These are phyloP conservation scores for Cryptococcus sp. DNA, from an alignment of 1,284 basidiomycete species.

Conservation along the genomic window DNA sequence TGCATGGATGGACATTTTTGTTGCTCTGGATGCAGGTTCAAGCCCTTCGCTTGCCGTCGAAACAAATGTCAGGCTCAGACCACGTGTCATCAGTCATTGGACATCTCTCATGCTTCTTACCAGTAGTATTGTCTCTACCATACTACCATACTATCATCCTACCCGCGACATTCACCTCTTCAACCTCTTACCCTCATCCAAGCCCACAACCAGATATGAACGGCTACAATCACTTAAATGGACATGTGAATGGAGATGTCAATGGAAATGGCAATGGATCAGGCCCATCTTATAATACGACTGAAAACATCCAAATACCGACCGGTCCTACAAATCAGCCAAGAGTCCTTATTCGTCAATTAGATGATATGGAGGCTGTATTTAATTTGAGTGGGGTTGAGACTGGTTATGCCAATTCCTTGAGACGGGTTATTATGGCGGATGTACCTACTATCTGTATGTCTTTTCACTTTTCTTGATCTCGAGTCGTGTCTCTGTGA, in stretches of 20 bases:
- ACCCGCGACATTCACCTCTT: not conserved
- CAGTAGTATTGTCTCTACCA: too few relatives aligned
- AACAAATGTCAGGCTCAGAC: too few relatives aligned
- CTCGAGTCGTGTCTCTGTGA: not conserved
- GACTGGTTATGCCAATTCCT: conserved; percentile 84
- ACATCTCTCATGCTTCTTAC: too few relatives aligned
- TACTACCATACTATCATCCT: too few relatives aligned
- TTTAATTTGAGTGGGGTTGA: conserved; percentile 92
- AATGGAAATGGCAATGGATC: not conserved
- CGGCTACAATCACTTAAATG: not conserved
- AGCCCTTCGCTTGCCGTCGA: too few relatives aligned
- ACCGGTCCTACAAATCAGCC: conserved; percentile 41
- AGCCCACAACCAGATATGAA: not conserved
- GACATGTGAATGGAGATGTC: conserved; percentile 9
- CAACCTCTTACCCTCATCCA: not conserved
- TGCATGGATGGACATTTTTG: not conserved
- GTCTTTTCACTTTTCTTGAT: conserved; percentile 49
- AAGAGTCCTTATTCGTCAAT: conserved; percentile 33
- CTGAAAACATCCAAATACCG: conserved; percentile 14
- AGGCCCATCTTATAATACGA: not conserved
- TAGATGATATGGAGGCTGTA: conserved; percentile 73
- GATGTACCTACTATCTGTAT: conserved; percentile 87
- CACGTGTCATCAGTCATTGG: too few relatives aligned
- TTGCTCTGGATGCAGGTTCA: too few relatives aligned
- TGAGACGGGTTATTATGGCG: conserved; percentile 88